phyloP scores from a whole-genome alignment of 1,139 yeast genomes.

The Geotrichum carabidarum region DNA sequence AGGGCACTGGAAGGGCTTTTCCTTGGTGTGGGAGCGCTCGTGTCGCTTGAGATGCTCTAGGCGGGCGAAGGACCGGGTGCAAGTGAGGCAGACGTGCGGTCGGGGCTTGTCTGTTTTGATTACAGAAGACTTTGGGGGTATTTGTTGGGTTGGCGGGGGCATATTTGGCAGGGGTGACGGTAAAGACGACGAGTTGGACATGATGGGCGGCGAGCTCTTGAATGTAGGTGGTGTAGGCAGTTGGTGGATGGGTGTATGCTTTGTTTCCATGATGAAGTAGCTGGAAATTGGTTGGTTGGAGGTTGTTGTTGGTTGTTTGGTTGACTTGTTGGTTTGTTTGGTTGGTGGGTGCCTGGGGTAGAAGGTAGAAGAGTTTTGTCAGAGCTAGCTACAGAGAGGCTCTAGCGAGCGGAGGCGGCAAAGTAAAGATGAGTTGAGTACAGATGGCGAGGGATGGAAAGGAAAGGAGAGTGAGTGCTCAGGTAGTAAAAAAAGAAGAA shows the following conservation, averaged over 20 bases:
- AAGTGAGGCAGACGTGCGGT: conserved; percentile 81
- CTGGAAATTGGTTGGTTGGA: not conserved
- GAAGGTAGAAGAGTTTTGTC: too few relatives aligned
- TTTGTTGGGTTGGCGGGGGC: conserved; percentile 51
- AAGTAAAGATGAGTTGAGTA: too few relatives aligned
- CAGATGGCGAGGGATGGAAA: too few relatives aligned
- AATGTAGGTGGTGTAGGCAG: conserved; percentile 4
- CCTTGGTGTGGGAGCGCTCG: conserved; percentile 92
- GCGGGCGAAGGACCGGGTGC: conserved; percentile 94
- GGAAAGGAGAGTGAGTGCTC: too few relatives aligned
- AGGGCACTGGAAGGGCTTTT: conserved; percentile 93
- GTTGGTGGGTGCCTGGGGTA: too few relatives aligned
- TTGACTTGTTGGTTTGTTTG: not conserved
- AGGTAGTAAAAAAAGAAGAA: too few relatives aligned
- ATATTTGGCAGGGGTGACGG: conserved; percentile 7
- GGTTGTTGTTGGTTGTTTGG: not conserved
- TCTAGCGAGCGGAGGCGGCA: too few relatives aligned
- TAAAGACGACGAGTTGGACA: not conserved
- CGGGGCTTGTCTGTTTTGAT: conserved; percentile 87
- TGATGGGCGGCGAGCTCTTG: conserved; percentile 6
- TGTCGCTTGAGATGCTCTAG: conserved; percentile 91
- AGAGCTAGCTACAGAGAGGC: too few relatives aligned
- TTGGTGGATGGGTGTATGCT: not conserved
- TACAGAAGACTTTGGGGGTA: conserved; percentile 78
- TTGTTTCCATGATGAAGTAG: conserved; percentile 2